These are phyloP conservation scores for Claviceps lovelessii DNA, from an alignment of 2,329 filamentous ascomycete genomes.

Conservation along the genomic window DNA sequence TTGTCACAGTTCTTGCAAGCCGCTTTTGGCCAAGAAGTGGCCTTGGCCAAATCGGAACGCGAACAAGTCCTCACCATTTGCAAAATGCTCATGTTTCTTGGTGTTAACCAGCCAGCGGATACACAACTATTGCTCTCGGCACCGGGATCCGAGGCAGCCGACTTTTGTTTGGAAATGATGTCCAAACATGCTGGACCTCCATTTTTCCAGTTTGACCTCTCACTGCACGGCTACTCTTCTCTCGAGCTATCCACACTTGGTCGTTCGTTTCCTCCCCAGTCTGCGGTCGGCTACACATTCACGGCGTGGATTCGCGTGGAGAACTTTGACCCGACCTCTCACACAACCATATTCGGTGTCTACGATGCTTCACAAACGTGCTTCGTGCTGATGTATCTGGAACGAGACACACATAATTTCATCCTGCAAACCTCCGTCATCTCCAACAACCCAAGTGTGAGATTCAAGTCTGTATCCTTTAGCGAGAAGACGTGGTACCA, in stretches of 20 bases:
- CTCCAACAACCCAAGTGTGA: slow-evolving; percentile 72
- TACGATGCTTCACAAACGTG: slow-evolving; percentile 87
- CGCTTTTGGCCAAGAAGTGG: slow-evolving; percentile 38
- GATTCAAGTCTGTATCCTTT: slow-evolving; percentile 77
- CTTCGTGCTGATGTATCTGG: slow-evolving; percentile 85
- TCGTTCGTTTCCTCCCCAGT: slow-evolving; percentile 67
- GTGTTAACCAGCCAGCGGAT: slow-evolving; percentile 68
- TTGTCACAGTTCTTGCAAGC: slow-evolving; percentile 51
- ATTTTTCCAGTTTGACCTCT: slow-evolving; percentile 88
- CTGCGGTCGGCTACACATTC: slow-evolving; percentile 76
- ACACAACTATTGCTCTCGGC: slow-evolving; percentile 56
- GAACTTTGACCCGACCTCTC: slow-evolving; percentile 65
- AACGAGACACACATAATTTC: slow-evolving; percentile 83
- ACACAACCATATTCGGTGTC: slow-evolving; percentile 91
- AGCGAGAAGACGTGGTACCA: slow-evolving; percentile 78
- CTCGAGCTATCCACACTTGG: slow-evolving; percentile 81
- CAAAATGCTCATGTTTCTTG: slow-evolving; percentile 54
- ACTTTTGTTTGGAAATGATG: slow-evolving; percentile 61
- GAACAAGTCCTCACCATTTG: slow-evolving; percentile 52
- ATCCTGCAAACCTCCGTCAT: slow-evolving; percentile 92
- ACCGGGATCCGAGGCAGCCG: slow-evolving; percentile 38
- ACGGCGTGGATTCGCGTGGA: slow-evolving; percentile 82
- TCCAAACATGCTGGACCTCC: slow-evolving; percentile 62
- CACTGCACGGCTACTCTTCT: slow-evolving; percentile 73
- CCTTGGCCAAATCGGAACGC: slow-evolving; percentile 40